These are phyloP conservation scores for Rhodomyrtus tomentosa DNA, from an alignment of 345 rosid genomes.

Conservation along the genomic window DNA sequence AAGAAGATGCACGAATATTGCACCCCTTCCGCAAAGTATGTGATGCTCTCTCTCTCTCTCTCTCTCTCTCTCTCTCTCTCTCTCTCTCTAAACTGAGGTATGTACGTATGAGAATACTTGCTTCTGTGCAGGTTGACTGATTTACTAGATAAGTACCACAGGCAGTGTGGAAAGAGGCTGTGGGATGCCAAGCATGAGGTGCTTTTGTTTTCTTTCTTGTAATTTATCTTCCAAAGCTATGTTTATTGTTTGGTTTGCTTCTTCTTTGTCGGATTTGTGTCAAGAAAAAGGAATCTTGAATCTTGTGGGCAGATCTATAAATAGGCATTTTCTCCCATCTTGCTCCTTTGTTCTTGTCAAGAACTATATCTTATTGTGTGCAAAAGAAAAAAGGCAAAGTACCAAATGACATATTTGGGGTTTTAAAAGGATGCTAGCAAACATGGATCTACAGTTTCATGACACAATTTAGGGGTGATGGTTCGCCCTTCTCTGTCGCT, in stretches of 20 bases:
- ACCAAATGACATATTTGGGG: neutral
- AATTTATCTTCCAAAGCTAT: neutral
- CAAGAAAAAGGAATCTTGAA: conserved; percentile 5
- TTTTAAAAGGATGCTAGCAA: conserved; percentile 24
- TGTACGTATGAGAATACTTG: neutral
- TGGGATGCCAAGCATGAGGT: conserved; percentile 99
- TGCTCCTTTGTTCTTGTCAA: neutral
- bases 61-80: neutral
- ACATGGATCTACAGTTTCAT: conserved; percentile 28
- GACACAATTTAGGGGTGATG: conserved; percentile 54
- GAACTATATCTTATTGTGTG: neutral
- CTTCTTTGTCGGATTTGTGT: neutral
- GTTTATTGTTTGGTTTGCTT: neutral
- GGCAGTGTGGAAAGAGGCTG: conserved; percentile 58
- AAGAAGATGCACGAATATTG: conserved; percentile 34
- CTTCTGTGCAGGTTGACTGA: conserved; percentile 40
- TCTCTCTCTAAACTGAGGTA: neutral
- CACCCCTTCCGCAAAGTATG: conserved; percentile 5
- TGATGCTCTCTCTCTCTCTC: neutral
- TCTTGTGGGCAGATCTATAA: neutral
- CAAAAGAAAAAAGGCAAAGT: neutral
- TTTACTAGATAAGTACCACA: conserved; percentile 71
- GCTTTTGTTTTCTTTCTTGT: neutral
- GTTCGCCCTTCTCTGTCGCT: neutral
- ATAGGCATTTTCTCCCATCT: neutral